Base-by-base conservation (phyloP, 768 basidiomycete genomes). In the Russula abietina region DNA sequence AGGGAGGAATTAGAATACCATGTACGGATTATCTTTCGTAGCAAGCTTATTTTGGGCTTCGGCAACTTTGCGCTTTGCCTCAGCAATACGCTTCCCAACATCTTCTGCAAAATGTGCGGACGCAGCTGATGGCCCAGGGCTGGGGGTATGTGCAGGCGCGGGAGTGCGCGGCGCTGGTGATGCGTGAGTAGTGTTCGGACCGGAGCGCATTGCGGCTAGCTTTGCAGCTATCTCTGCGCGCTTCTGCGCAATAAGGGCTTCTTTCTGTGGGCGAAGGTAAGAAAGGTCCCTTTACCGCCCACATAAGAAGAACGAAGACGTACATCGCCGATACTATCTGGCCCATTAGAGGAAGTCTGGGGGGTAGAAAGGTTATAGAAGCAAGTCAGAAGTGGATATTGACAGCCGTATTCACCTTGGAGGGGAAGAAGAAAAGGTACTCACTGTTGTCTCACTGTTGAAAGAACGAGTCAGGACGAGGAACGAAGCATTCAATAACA, bases 191-290 rank as follows among this genome's bases (percentile, higher is more conserved):
- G 65, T 51, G 4, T 66, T 61, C 3, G 62, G 36, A 41, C 55
- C n/a, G 52, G 72, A 24, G 73, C 62, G 65, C 65, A 66, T 66
- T 17, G 85, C 85, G 2, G 92, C 92, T 26, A 91, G 79, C 72
- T 92, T 93, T 17, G 93, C 92, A 12, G 88, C 81, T 65, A 95
- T 86, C 73, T 93, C 89, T 7, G 91, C 89, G 43, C 86, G 81
- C 74, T 90, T 91, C 74, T 89, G 88, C 24, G 88, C 87, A 59
- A 93, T 91, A 68, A 91, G 81, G 33, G 82, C 87, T 67, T 83
- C 82, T 65, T 77, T 77, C 39, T 64, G 48, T 39, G 53, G 26
- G 24, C 19, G 17, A 53, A 26, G 55, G 8, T 24, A 50, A 62
- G 56, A 60, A 59, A 26, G 57, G 57, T 28, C 50, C 30, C n/a